Percentiles rank a stretch among this genome's conserved stretches.
Evolutionary conservation across 73 alveolate genomes (phyloP).

Genomic region (Paramecium bursaria): DNA sequence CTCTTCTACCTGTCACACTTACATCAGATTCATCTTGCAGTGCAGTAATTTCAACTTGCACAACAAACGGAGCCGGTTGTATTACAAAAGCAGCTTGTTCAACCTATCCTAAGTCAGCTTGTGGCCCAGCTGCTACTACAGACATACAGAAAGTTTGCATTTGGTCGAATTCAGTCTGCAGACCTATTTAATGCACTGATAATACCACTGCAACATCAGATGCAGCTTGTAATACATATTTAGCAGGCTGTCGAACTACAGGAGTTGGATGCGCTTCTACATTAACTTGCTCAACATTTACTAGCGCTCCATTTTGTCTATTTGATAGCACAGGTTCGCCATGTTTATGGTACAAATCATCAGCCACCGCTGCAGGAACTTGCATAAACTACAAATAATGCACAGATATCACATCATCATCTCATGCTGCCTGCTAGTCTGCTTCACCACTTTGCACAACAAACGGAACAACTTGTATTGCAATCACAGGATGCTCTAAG

Average conservation of each 20-base stretch:
- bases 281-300: too few relatives aligned
- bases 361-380: not conserved
- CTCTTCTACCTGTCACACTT: not conserved
- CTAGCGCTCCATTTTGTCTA: too few relatives aligned
- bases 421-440: slow-evolving; percentile 6
- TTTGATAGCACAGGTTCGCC: not conserved
- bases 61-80: slow-evolving; percentile 32
- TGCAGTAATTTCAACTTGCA: not conserved
- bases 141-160: not conserved
- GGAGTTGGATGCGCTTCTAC: slow-evolving; percentile 28
- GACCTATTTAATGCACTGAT: slow-evolving; percentile 10
- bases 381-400: slow-evolving; percentile 27
- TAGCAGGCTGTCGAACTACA: slow-evolving; percentile 8
- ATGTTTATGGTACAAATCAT: slow-evolving; percentile 57
- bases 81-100: slow-evolving; percentile 8
- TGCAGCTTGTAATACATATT: slow-evolving; percentile 8
- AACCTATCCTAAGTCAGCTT: slow-evolving; percentile 8
- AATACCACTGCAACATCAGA: slow-evolving; percentile 4
- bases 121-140: slow-evolving; percentile 23
- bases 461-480: slow-evolving; percentile 23
- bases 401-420: not conserved
- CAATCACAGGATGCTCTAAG: slow-evolving; percentile 1
- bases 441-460: slow-evolving; percentile 17
- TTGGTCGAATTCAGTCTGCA: slow-evolving; percentile 4
- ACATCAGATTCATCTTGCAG: not conserved